Base-by-base conservation (phyloP, 1,284 basidiomycete genomes). In the Tylopilus sp. region DNA sequence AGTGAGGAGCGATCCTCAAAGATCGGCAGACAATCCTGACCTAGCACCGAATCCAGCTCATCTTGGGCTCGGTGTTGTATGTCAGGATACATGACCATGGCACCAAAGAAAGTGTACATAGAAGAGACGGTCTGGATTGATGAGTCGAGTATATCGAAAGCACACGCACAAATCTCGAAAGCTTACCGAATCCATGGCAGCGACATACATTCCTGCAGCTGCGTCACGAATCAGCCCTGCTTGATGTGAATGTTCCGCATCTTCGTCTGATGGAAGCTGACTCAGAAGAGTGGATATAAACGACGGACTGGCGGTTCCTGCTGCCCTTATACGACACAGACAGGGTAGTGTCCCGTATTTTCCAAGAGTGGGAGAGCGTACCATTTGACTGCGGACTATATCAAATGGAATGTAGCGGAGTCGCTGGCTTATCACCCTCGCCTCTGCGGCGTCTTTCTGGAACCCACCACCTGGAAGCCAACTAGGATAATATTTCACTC, bases 391-490 rank as follows among this genome's bases (percentile, higher is more conserved):
- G 23, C 46, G 41, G 12, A 56, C 54, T 11, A 48, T 47, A 15
- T 44, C 21, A 19, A 52, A 55, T n/a, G 54, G 50, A 6, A 21
- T 15, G 25, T 49, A n/a, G 31, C 49, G 54, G 34, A 52, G 26
- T 26, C 45, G 49, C 11, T 39, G 16, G 8, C 19, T 19, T 12
- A 44, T 9, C 4, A 23, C 12, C 21, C 30, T 48, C 4, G 49
- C 49, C 7, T 46, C 49, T 29, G 5, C 34, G 11, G 54, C 53
- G 9, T 46, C 46, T 16, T 25, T 41, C 15, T 55, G 35, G 23
- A 55, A 55, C 7, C 26, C 8, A 19, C 54, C 54, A 16, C 54
- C 49, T 12, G 55, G 55, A 19, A 56, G 23, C 54, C 48, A 56
- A 12, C 49, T 36, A 6, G 55, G 55, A 19, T 53, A 53, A 21